Conservation (phyloP, 164 flowering plant genomes). For the Magnolia kwangsiensis region DNA sequence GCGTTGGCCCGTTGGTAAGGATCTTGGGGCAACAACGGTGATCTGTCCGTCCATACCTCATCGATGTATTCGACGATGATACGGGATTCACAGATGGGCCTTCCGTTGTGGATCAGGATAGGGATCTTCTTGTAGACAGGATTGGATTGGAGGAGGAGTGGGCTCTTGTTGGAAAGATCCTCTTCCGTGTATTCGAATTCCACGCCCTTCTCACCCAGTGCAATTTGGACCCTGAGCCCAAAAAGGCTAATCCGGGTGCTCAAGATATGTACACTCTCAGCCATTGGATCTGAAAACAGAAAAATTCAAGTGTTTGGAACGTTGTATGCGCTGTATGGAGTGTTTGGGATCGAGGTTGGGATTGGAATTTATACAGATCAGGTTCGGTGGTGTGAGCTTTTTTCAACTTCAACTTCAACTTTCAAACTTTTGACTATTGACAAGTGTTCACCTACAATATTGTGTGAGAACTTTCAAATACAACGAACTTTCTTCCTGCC, state of each 20-base stretch:
- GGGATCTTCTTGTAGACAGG: slow-evolving; percentile 25
- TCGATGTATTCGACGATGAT: slow-evolving; percentile 23
- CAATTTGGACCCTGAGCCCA: background rate
- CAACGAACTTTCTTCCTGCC: too few relatives aligned
- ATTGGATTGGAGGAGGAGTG: slow-evolving; percentile 14
- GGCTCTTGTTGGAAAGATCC: background rate
- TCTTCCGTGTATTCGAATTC: background rate
- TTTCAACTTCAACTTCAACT: too few relatives aligned
- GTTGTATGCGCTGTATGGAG: background rate
- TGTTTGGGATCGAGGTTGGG: background rate
- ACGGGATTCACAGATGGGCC: slow-evolving; percentile 24
- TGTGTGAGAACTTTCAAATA: too few relatives aligned
- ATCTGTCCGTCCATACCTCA: slow-evolving; percentile 16
- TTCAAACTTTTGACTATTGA: too few relatives aligned
- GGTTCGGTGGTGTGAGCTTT: too few relatives aligned
- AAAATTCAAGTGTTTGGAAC: background rate
- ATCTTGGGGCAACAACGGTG: slow-evolving; percentile 18
- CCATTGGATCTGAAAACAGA: background rate
- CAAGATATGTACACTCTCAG: background rate
- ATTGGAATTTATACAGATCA: background rate
- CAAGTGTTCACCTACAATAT: too few relatives aligned
- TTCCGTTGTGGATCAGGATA: slow-evolving; percentile 19
- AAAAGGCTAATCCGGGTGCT: background rate
- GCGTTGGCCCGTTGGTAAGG: slow-evolving; percentile 16
- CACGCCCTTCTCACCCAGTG: background rate